phyloP scores from a whole-genome alignment of 108 stramenopile species.

The Cyclotella sp. region DNA sequence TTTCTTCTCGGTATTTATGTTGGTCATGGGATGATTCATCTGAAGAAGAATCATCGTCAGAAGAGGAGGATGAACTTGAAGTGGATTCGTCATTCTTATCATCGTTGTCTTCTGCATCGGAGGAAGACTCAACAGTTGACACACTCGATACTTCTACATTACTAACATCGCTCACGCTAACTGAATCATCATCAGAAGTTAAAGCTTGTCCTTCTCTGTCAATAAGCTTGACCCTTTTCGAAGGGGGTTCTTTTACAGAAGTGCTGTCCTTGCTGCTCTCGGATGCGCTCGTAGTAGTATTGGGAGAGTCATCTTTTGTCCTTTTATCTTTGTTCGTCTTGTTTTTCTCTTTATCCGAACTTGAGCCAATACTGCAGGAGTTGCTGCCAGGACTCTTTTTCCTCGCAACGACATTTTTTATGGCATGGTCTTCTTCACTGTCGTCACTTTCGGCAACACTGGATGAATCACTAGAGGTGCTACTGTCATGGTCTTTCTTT shows the following conservation, averaged over 20 bases:
- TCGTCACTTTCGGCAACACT: not conserved
- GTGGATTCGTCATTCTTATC: constrained; percentile 30
- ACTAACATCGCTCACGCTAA: constrained; percentile 77
- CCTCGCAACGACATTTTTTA: not conserved
- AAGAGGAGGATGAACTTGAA: constrained; percentile 53
- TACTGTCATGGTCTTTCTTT: too few species aligned
- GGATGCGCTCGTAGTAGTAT: constrained; percentile 33
- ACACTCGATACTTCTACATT: constrained; percentile 92
- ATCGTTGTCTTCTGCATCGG: constrained; percentile 58
- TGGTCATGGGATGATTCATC: constrained; percentile 52
- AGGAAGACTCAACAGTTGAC: constrained; percentile 69
- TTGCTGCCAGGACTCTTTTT: constrained; percentile 19
- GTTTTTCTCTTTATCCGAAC: not conserved
- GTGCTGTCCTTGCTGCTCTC: constrained; percentile 33
- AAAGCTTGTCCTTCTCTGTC: constrained; percentile 1
- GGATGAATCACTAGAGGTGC: constrained; percentile 7
- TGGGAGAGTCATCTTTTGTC: constrained; percentile 16
- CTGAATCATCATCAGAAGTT: constrained; percentile 45
- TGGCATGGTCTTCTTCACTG: not conserved
- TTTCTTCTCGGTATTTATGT: constrained; percentile 52
- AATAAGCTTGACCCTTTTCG: constrained; percentile 34
- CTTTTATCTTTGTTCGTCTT: constrained; percentile 12
- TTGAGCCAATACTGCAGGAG: not conserved
- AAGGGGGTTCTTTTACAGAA: constrained; percentile 18
- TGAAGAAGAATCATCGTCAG: constrained; percentile 48